Evolutionary conservation across 495 filamentous ascomycete genomes (phyloP).

Genomic region (Choiromyces venosus): DNA sequence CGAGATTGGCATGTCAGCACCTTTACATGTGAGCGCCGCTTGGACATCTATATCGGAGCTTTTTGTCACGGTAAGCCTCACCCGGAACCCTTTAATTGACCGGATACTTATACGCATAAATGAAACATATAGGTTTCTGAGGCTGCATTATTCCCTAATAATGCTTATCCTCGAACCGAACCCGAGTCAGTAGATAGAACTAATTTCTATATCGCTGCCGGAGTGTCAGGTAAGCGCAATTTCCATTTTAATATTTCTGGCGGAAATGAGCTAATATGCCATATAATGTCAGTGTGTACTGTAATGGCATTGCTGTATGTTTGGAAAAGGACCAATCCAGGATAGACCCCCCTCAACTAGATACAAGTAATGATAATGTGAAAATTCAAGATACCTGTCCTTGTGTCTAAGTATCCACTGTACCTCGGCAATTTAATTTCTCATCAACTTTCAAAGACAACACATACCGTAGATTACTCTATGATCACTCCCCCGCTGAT

Average conservation of each 20-base stretch:
- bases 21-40: constrained; percentile 86
- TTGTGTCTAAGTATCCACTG: background rate
- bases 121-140: constrained; percentile 60
- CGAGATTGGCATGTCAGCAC: constrained; percentile 70
- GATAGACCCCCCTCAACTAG: background rate
- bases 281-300: constrained; percentile 26
- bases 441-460: background rate
- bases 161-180: constrained; percentile 78
- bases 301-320: constrained; percentile 31
- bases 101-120: background rate
- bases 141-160: constrained; percentile 80
- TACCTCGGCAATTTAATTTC: background rate
- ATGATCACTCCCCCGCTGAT: background rate
- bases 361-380: background rate
- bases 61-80: constrained; percentile 59
- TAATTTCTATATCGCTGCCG: constrained; percentile 75
- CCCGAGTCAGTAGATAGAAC: constrained; percentile 77
- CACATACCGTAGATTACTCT: background rate
- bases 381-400: background rate
- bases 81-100: background rate
- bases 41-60: constrained; percentile 88
- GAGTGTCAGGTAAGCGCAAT: constrained; percentile 48
- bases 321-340: constrained; percentile 31
- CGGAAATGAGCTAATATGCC: background rate
- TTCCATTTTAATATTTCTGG: background rate